Percentiles rank a stretch among this genome's conserved stretches.
Evolutionary conservation across 2,329 filamentous ascomycete species (phyloP).

Genomic region (Penicillium brevicompactum): DNA sequence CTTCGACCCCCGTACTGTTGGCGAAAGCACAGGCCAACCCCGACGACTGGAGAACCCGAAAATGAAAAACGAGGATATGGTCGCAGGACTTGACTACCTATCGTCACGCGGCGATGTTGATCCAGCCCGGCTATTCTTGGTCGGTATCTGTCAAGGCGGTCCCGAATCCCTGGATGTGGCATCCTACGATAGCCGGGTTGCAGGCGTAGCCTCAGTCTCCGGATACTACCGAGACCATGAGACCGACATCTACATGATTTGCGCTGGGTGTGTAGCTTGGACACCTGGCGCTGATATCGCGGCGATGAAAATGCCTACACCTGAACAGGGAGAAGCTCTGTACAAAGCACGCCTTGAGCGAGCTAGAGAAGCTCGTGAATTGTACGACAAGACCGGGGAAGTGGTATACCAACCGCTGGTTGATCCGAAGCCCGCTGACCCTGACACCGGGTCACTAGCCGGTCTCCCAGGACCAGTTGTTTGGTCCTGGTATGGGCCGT

Average conservation of each 20-base stretch:
- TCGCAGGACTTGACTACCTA: constrained; percentile 33
- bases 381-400: constrained; percentile 32
- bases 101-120: constrained; percentile 27
- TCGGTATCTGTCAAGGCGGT: constrained; percentile 33
- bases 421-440: constrained; percentile 25
- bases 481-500: constrained; percentile 35
- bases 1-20: constrained; percentile 35
- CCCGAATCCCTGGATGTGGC: constrained; percentile 33
- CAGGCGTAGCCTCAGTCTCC: constrained; percentile 25
- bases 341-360: constrained; percentile 27
- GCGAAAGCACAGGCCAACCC: constrained; percentile 32
- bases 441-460: constrained; percentile 24
- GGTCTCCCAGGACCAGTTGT: constrained; percentile 31
- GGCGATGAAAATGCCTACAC: constrained; percentile 29
- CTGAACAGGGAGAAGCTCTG: constrained; percentile 31
- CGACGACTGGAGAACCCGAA: constrained; percentile 16
- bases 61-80: constrained; percentile 6
- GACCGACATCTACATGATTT: constrained; percentile 35
- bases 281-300: constrained; percentile 27
- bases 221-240: constrained; percentile 34
- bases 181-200: constrained; percentile 26
- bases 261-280: constrained; percentile 30
- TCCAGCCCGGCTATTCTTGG: constrained; percentile 28
- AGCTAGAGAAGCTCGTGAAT: constrained; percentile 26
- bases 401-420: constrained; percentile 32